Conservation (phyloP, 1,284 basidiomycete species). For the Tilletia setariae region DNA sequence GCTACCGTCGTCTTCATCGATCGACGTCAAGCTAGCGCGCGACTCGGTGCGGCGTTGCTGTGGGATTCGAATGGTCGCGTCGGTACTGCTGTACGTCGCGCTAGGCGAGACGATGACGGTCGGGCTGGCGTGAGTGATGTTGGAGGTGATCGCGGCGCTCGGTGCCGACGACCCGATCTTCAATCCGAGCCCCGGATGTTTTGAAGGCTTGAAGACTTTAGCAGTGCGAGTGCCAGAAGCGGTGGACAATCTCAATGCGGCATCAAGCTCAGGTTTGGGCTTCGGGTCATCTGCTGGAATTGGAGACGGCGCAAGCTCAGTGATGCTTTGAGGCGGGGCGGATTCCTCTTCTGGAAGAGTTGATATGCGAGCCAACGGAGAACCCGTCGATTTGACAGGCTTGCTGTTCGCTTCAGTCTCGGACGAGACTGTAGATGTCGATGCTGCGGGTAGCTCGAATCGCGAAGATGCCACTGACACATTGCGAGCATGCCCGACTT, state of each 20-base stretch:
- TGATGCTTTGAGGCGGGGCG: too few relatives aligned
- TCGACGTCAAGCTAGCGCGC: constrained; percentile 1
- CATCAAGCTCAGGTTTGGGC: too few relatives aligned
- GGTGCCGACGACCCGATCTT: not conserved
- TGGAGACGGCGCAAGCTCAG: too few relatives aligned
- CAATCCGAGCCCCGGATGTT: not conserved
- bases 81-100: not conserved
- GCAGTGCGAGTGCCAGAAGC: not conserved
- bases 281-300: too few relatives aligned
- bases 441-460: not conserved
- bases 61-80: not conserved
- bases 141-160: not conserved
- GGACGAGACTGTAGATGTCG: too few relatives aligned
- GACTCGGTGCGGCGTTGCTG: constrained; percentile 3
- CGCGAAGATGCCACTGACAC: not conserved
- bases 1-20: not conserved
- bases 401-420: too few relatives aligned
- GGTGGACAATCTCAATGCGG: not conserved
- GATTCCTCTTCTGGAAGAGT: too few relatives aligned
- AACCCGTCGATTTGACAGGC: not conserved
- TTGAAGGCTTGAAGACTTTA: too few relatives aligned
- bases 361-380: not conserved
- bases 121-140: not conserved
- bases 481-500: not conserved
- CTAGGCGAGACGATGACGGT: constrained; percentile 5